Evolutionary conservation across 108 stramenopile species (phyloP).

Genomic region (Fragilariopsis cylindrus): DNA sequence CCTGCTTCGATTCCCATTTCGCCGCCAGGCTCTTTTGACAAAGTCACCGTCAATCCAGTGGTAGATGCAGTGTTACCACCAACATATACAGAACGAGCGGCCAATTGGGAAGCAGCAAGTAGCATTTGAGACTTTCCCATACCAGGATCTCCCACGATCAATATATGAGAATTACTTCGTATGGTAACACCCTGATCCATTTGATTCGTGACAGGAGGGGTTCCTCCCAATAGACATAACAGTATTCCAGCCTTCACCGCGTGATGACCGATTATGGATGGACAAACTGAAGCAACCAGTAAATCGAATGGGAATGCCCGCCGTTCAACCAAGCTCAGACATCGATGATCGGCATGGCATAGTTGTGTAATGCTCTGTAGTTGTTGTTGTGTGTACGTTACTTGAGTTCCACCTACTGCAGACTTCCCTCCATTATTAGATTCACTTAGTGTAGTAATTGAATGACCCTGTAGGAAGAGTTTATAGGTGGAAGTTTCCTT

Average conservation of each 20-base stretch:
- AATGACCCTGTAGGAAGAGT: slow-evolving; percentile 88
- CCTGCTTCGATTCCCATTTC: slow-evolving; percentile 95
- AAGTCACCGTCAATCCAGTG: slow-evolving; percentile 89
- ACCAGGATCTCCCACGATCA: slow-evolving; percentile 81
- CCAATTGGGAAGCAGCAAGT: slow-evolving; percentile 85
- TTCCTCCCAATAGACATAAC: slow-evolving; percentile 94
- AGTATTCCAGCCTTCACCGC: slow-evolving; percentile 97
- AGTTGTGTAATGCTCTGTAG: slow-evolving; percentile 71
- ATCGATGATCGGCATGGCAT: slow-evolving; percentile 87
- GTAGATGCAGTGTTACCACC: slow-evolving; percentile 96
- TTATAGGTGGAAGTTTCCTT: slow-evolving; percentile 85
- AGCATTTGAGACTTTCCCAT: slow-evolving; percentile 98
- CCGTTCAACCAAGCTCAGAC: slow-evolving; percentile 68
- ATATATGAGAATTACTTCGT: slow-evolving; percentile 76
- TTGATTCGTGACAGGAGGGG: slow-evolving; percentile 49
- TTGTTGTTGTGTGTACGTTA: slow-evolving; percentile 67
- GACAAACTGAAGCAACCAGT: slow-evolving; percentile 91
- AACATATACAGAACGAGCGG: slow-evolving; percentile 94
- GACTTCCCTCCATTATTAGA: slow-evolving; percentile 3
- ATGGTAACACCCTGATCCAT: slow-evolving; percentile 48
- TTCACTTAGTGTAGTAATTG: slow-evolving; percentile 67
- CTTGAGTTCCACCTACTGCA: slow-evolving; percentile 20
- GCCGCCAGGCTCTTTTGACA: slow-evolving; percentile 90
- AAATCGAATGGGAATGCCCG: slow-evolving; percentile 92
- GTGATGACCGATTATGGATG: slow-evolving; percentile 96